Evolutionary conservation across 2,329 filamentous ascomycete genomes (phyloP), one percentile per base, ranked within the genome.

Genomic region (Colletotrichum kahawae): DNA sequence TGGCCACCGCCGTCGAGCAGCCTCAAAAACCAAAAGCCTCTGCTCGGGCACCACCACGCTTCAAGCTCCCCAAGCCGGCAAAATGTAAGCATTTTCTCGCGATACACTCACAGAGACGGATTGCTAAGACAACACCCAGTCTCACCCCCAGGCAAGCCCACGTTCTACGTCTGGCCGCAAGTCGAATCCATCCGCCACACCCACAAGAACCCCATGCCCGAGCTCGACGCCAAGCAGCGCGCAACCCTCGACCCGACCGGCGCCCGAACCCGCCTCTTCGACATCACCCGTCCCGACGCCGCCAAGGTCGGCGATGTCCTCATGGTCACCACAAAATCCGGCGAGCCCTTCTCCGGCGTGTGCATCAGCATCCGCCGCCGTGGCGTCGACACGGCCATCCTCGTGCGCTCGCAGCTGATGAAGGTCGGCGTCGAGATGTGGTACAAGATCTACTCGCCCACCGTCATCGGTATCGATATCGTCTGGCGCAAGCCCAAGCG

Each of bases 401-500:
- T 98, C 75, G 89, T 99, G 75, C 91, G 97, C 71, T 96, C 96
- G 80, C 93, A 97, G 82, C 87, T 99, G 79, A 96, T 95, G 78
- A 92, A 94, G 79, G 92, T 97, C 8, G 95, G 95, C 76, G 95
- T 98, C 75, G 97, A 99, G 90, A 97, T 98, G 95, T 98, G 95
- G 93, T 95, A 94, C 86, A 99, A 99, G 89, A 89, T 98, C 74
- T 98, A 97, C 88, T 95, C 92, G 82, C 96, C 96, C 76, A 94
- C 95, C 82, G 93, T 98, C 36, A 92, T 94, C 82, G 95, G 95
- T 77, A 95, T 99, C 81, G 96, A 99, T 86, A 93, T 99, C 80
- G 94, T 98, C 84, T 95, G 98, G 91, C 90, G 96, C 80, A 90
- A 92, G 77, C 90, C 91, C 82, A 97, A 95, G 93, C 92, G 95